Percentiles rank a stretch among this genome's conserved stretches.
phyloP scores from a whole-genome alignment of 192 early-diverging fungal species.

The Lunasporangiospora selenospora region DNA sequence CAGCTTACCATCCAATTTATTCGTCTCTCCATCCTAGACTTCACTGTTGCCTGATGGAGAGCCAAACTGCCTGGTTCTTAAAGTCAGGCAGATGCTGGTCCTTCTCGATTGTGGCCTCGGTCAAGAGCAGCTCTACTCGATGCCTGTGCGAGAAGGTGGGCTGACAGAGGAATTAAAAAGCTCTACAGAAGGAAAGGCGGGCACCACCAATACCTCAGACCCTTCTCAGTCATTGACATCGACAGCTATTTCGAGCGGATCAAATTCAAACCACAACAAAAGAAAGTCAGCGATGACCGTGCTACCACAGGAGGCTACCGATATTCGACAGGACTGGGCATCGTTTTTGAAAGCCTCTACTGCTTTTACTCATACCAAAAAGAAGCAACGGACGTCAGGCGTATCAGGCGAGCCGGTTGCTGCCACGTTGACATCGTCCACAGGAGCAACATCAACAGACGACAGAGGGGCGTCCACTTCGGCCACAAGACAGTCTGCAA shows the following conservation, averaged over 20 bases:
- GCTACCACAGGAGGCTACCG: neutral
- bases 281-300: slow-evolving; percentile 5
- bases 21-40: slow-evolving; percentile 5
- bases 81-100: slow-evolving; percentile 50
- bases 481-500: neutral
- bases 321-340: slow-evolving; percentile 47
- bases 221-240: too few species aligned
- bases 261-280: slow-evolving; percentile 7
- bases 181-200: neutral
- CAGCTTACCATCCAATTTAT: too few species aligned
- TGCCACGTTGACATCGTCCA: neutral
- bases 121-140: slow-evolving; percentile 38
- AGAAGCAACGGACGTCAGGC: slow-evolving; percentile 8
- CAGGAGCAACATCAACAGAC: slow-evolving; percentile 1
- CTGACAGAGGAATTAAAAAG: slow-evolving; percentile 12
- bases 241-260: too few species aligned
- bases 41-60: slow-evolving; percentile 42
- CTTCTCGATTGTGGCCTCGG: slow-evolving; percentile 52
- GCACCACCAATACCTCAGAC: neutral
- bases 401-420: too few species aligned
- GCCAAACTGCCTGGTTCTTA: slow-evolving; percentile 48
- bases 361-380: slow-evolving; percentile 13
- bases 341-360: slow-evolving; percentile 29
- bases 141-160: slow-evolving; percentile 41
- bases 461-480: neutral